phyloP scores from a whole-genome alignment of 257 asterid species.

The Solanum sparsipilum region DNA sequence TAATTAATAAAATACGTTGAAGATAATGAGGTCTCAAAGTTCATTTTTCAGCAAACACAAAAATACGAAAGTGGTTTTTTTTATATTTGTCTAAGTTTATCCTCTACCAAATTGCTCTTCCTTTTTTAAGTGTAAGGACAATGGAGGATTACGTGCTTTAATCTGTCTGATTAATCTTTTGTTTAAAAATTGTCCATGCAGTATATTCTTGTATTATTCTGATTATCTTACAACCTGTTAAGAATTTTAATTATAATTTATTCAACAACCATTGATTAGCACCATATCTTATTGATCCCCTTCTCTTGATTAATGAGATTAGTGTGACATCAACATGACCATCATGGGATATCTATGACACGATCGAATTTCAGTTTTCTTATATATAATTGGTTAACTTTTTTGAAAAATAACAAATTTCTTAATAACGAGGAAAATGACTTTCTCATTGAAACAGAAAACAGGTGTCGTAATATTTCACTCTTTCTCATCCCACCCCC shows the following conservation, averaged over 20 bases:
- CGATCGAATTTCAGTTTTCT: background rate
- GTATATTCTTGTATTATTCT: background rate
- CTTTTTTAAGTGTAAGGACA: background rate
- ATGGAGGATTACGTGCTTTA: background rate
- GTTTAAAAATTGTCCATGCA: background rate
- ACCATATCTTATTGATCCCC: background rate
- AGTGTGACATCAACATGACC: background rate
- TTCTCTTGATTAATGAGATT: background rate
- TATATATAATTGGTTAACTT: no score
- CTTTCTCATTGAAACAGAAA: fast-evolving
- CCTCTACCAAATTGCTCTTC: background rate
- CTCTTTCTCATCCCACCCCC: background rate
- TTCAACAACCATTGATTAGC: background rate
- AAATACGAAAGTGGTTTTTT: background rate
- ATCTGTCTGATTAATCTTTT: background rate
- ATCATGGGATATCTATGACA: background rate
- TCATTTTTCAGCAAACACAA: background rate
- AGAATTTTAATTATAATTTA: background rate
- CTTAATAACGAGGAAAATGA: no score
- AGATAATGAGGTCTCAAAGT: no score
- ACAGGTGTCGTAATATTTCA: background rate
- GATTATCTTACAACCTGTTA: background rate
- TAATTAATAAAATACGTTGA: no score
- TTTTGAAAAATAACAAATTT: no score
- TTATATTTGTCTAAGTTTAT: background rate